Conservation (phyloP, 2,329 filamentous ascomycete genomes). For the Fusarium cyanostomum region DNA sequence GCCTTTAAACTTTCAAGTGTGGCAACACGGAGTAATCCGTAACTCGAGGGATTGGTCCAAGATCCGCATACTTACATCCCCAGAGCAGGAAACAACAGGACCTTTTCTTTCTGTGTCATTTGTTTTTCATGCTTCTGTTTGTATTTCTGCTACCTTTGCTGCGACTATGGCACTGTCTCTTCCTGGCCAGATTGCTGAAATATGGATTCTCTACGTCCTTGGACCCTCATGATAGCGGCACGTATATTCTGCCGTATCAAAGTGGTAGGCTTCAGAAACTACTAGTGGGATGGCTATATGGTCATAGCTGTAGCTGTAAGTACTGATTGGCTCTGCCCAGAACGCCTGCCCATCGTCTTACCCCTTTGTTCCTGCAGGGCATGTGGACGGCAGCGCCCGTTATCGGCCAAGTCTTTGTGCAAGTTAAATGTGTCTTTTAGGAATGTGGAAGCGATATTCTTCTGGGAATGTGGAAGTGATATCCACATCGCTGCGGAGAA, state of each 20-base stretch:
- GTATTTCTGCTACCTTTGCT: not conserved
- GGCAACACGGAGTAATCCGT: too few species aligned
- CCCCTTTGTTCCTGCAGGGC: not conserved
- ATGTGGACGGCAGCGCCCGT: conserved; percentile 35
- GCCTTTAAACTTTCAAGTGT: too few species aligned
- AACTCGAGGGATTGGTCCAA: too few species aligned
- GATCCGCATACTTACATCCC: too few species aligned
- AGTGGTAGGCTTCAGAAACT: conserved; percentile 46
- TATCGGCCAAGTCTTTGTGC: conserved; percentile 41
- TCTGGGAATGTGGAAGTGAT: not conserved
- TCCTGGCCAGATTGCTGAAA: conserved; percentile 42
- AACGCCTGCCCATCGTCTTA: not conserved
- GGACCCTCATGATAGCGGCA: conserved; percentile 46
- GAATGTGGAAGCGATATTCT: not conserved
- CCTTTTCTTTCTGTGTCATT: too few species aligned
- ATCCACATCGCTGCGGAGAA: too few species aligned
- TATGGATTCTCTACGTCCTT: conserved; percentile 50
- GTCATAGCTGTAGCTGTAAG: conserved; percentile 30
- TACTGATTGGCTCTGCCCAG: not conserved
- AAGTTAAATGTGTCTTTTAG: conserved; percentile 19
- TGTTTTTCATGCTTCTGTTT: not conserved
- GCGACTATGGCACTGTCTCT: not conserved
- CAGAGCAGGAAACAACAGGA: too few species aligned
- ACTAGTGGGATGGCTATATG: conserved; percentile 48
- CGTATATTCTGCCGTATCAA: conserved; percentile 47